Conservation (phyloP, 1,284 basidiomycete species). For the Trichosporon sp. region DNA sequence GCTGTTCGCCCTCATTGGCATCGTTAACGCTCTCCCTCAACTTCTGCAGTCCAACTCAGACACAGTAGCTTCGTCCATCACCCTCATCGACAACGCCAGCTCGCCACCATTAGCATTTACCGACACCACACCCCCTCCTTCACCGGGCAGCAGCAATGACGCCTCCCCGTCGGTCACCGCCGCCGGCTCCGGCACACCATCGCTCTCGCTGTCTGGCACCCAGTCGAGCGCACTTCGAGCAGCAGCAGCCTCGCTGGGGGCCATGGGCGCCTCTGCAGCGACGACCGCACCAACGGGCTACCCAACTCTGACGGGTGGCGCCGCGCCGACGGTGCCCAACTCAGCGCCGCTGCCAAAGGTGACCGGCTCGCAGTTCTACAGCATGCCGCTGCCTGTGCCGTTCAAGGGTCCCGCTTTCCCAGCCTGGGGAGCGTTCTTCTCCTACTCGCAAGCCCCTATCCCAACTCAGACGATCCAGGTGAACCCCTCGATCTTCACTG, state of each 20-base stretch:
- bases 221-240: background rate
- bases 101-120: too few species aligned
- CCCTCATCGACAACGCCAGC: background rate
- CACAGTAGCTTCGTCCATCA: too few species aligned
- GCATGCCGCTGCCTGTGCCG: background rate
- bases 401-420: background rate
- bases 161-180: background rate
- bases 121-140: background rate
- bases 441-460: constrained; percentile 17
- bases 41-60: background rate
- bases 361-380: constrained; percentile 9
- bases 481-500: constrained; percentile 16
- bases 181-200: background rate
- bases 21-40: background rate
- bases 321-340: constrained; percentile 12
- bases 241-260: constrained; percentile 6
- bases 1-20: background rate
- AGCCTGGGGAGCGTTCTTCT: constrained; percentile 14
- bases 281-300: background rate
- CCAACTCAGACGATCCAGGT: background rate
- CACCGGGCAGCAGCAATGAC: background rate
- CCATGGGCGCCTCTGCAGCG: background rate
- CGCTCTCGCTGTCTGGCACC: background rate
- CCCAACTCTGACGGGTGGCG: constrained; percentile 17
- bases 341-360: background rate